A percentile compares a stretch with the other conserved stretches of the same genome.
These are phyloP conservation scores for Phytopythium delawarense DNA, from an alignment of 352 stramenopile genomes.

Conservation along the genomic window DNA sequence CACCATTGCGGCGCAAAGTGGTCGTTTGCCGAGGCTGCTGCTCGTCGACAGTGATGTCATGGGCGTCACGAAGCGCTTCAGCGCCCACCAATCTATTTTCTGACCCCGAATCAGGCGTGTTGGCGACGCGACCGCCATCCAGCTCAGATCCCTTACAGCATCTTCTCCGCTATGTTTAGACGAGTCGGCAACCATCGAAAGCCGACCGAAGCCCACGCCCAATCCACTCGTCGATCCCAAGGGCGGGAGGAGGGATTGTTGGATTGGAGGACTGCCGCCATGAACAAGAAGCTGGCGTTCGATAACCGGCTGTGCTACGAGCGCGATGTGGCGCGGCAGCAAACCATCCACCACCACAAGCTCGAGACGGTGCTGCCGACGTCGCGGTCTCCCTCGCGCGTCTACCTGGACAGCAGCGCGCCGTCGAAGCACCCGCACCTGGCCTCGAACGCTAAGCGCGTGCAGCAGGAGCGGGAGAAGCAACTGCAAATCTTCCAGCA, in stretches of 20 bases:
- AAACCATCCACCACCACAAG: constrained; percentile 62
- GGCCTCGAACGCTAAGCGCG: constrained; percentile 47
- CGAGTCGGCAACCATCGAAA: neutral
- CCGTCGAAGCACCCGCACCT: constrained; percentile 43
- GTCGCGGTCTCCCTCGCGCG: constrained; percentile 49
- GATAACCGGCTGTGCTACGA: constrained; percentile 83
- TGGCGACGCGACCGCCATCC: neutral
- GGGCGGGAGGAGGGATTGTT: neutral
- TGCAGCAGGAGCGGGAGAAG: constrained; percentile 55
- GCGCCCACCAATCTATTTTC: neutral
- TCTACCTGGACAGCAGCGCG: constrained; percentile 57
- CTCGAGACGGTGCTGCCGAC: constrained; percentile 58
- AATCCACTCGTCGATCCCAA: neutral
- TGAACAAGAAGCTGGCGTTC: constrained; percentile 78
- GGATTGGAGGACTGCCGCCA: constrained; percentile 9
- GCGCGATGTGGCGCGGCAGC: constrained; percentile 57
- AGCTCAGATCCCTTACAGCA: neutral
- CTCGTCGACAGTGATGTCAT: neutral
- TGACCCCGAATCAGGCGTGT: neutral
- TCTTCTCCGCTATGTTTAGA: neutral
- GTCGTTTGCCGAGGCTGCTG: too few relatives aligned
- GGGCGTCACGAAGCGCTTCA: neutral
- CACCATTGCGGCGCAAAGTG: too few relatives aligned
- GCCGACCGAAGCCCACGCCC: neutral
- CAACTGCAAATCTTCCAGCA: constrained; percentile 59